Conservation (phyloP, 257 asterid species). For the Gynochthodes officinalis region DNA sequence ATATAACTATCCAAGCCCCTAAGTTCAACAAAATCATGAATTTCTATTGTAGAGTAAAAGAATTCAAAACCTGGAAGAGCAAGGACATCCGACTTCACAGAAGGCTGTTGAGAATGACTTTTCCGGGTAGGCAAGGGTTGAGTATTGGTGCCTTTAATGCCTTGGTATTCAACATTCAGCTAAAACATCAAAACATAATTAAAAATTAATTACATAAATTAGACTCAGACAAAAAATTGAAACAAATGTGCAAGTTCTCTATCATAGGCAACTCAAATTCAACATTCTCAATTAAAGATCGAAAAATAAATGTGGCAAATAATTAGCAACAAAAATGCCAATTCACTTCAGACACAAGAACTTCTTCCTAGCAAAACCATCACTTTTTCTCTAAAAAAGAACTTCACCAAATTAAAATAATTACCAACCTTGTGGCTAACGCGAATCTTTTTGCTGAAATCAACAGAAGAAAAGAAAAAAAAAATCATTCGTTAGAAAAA, state of each 20-base stretch:
- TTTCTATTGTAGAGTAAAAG: background rate
- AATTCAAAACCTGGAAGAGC: constrained; percentile 75
- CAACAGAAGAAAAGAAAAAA: constrained; percentile 1
- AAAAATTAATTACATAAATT: background rate
- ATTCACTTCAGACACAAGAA: too few relatives aligned
- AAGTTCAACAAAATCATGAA: background rate
- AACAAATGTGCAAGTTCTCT: background rate
- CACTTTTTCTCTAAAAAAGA: background rate
- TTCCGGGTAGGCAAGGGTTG: constrained; percentile 31
- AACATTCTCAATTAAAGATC: background rate
- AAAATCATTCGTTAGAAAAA: background rate
- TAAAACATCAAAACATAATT: constrained; percentile 24
- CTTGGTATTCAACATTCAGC: constrained; percentile 69
- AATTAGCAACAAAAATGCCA: background rate
- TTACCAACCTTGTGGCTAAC: constrained; percentile 68
- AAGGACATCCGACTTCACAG: constrained; percentile 54
- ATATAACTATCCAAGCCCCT: background rate
- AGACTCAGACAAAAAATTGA: background rate
- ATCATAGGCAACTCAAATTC: background rate
- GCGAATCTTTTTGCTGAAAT: constrained; percentile 86
- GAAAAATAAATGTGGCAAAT: background rate
- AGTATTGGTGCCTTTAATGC: constrained; percentile 30
- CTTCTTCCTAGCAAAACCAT: background rate
- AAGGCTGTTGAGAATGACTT: constrained; percentile 40
- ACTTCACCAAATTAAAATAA: background rate